Percentiles rank a stretch among this genome's conserved stretches.
Evolutionary conservation across 1,284 basidiomycete species (phyloP).

Genomic region (Trichosporon inkin): DNA sequence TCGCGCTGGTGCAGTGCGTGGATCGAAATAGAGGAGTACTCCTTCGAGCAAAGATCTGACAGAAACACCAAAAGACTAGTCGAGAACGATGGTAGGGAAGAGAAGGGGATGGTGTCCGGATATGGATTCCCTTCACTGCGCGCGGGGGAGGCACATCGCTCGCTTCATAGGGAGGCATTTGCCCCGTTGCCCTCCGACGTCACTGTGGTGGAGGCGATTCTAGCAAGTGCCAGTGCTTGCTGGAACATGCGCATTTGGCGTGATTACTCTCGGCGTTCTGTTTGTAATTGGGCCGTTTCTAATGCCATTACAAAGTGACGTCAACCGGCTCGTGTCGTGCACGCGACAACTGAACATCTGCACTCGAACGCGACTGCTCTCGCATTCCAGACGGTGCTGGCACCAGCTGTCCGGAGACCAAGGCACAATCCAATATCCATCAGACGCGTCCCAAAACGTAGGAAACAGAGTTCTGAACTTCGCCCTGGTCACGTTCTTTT

Average conservation of each 20-base stretch:
- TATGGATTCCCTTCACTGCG: background rate
- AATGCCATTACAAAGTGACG: background rate
- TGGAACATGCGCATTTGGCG: background rate
- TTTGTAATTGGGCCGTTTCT: background rate
- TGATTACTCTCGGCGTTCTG: background rate
- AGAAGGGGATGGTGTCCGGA: background rate
- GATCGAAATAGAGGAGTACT: background rate
- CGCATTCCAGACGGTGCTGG: conserved; percentile 3
- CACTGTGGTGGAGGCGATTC: conserved; percentile 1
- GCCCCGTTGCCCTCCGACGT: conserved; percentile 1
- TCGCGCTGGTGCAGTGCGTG: background rate
- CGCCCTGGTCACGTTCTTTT: background rate
- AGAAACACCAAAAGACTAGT: background rate
- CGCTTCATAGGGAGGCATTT: conserved; percentile 6
- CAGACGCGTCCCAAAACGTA: background rate
- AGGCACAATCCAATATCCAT: background rate
- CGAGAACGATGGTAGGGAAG: background rate
- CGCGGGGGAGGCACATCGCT: background rate
- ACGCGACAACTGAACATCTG: background rate
- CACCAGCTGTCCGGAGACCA: background rate
- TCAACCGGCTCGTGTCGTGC: background rate
- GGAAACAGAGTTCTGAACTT: background rate
- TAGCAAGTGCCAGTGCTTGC: conserved; percentile 3
- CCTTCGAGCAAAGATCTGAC: background rate
- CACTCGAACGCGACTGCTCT: background rate